Evolutionary conservation across 2,329 filamentous ascomycete species (phyloP).

Genomic region (Botryotinia narcissicola): DNA sequence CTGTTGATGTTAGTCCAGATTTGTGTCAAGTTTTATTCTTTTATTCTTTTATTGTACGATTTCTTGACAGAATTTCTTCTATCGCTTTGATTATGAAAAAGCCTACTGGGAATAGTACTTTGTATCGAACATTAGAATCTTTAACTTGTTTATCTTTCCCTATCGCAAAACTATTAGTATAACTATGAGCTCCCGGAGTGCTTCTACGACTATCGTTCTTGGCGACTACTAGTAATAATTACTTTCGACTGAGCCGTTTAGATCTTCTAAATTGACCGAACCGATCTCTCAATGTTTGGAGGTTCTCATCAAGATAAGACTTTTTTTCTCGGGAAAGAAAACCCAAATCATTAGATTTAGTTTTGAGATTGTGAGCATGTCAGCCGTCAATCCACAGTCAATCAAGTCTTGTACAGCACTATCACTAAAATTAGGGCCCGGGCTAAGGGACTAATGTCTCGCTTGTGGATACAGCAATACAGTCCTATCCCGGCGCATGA

Average conservation of each 20-base stretch:
- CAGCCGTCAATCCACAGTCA: neutral
- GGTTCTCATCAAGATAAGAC: too few species aligned
- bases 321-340: neutral
- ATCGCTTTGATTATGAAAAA: neutral
- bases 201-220: neutral
- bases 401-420: neutral
- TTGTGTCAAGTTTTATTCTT: neutral
- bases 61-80: neutral
- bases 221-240: neutral
- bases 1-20: neutral
- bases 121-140: neutral
- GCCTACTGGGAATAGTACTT: neutral
- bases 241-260: neutral
- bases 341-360: neutral
- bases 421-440: neutral
- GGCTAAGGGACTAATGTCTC: neutral
- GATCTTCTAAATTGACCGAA: neutral
- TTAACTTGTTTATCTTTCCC: neutral
- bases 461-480: neutral
- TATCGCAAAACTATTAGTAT: neutral
- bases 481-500: neutral
- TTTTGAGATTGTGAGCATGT: neutral
- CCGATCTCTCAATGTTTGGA: too few species aligned
- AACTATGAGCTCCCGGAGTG: neutral
- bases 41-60: neutral